These are phyloP conservation scores for Athelia psychrophila DNA, from an alignment of 1,284 basidiomycete genomes.

Conservation along the genomic window DNA sequence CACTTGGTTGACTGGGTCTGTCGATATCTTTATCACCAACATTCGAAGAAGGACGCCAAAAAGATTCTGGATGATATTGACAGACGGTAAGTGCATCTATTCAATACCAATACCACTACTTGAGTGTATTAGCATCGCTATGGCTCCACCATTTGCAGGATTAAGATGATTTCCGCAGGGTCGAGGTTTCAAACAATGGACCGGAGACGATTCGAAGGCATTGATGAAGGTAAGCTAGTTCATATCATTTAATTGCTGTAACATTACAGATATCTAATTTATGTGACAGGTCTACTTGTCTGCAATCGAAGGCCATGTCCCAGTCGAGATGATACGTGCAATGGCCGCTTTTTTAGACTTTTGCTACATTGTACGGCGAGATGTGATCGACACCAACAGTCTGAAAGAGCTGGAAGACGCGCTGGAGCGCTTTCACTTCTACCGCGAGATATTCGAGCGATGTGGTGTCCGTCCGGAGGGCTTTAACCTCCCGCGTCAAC, in stretches of 20 bases:
- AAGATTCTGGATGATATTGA: constrained; percentile 1
- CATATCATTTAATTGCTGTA: no score
- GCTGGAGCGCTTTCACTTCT: constrained; percentile 6
- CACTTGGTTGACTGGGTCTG: constrained; percentile 12
- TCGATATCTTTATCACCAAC: constrained; percentile 2
- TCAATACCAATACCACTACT: no score
- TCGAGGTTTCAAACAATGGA: constrained; percentile 20
- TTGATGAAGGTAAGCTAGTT: constrained; percentile 3
- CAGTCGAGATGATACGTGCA: constrained; percentile 8
- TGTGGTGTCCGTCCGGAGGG: constrained; percentile 8
- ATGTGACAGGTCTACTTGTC: constrained; percentile 9
- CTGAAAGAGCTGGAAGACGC: not conserved
- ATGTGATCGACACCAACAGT: constrained; percentile 1
- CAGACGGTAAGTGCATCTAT: not conserved
- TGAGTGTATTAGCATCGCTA: constrained; percentile 6
- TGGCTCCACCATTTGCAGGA: constrained; percentile 2
- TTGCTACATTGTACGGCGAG: constrained; percentile 11
- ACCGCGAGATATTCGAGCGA: constrained; percentile 6
- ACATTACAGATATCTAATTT: not conserved
- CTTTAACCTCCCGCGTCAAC: constrained; percentile 20
- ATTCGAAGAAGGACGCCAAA: not conserved
- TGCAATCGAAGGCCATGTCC: constrained; percentile 8
- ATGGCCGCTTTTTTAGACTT: constrained; percentile 12
- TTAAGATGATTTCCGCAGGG: constrained; percentile 6
- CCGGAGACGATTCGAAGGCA: constrained; percentile 31